Evolutionary conservation across 805 yeast genomes (phyloP).

Genomic region (Candida taoyuanica): DNA sequence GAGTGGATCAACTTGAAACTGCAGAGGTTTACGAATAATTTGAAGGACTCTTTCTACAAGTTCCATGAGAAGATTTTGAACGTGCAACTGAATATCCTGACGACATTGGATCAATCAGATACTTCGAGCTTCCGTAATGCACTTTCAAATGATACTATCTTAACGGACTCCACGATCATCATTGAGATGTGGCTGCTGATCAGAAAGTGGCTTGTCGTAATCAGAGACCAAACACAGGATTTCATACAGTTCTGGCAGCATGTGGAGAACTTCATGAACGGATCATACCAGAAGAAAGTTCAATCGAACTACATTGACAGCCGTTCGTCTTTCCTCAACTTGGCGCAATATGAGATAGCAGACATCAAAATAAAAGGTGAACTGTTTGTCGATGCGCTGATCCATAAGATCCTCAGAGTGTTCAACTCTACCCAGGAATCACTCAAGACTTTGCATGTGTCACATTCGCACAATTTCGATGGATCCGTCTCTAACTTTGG

Average conservation of each 20-base stretch:
- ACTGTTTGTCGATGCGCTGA: constrained; percentile 34
- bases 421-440: constrained; percentile 31
- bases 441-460: constrained; percentile 9
- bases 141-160: constrained; percentile 21
- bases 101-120: constrained; percentile 34
- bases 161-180: constrained; percentile 50
- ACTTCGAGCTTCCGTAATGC: constrained; percentile 27
- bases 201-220: constrained; percentile 36
- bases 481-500: constrained; percentile 39
- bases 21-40: constrained; percentile 33
- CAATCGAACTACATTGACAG: constrained; percentile 26
- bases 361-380: constrained; percentile 37
- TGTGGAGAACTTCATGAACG: constrained; percentile 49
- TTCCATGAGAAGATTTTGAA: constrained; percentile 36
- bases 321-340: constrained; percentile 34
- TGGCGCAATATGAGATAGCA: constrained; percentile 40
- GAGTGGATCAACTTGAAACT: constrained; percentile 56
- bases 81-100: constrained; percentile 36
- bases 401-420: constrained; percentile 27
- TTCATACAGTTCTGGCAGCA: constrained; percentile 50
- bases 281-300: constrained; percentile 37
- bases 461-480: constrained; percentile 16
- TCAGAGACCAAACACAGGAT: constrained; percentile 34
- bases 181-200: constrained; percentile 57
- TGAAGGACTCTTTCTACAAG: constrained; percentile 39